These are phyloP conservation scores for Hordeum pubiflorum DNA, from an alignment of 202 grass and related monocot species.

Conservation along the genomic window DNA sequence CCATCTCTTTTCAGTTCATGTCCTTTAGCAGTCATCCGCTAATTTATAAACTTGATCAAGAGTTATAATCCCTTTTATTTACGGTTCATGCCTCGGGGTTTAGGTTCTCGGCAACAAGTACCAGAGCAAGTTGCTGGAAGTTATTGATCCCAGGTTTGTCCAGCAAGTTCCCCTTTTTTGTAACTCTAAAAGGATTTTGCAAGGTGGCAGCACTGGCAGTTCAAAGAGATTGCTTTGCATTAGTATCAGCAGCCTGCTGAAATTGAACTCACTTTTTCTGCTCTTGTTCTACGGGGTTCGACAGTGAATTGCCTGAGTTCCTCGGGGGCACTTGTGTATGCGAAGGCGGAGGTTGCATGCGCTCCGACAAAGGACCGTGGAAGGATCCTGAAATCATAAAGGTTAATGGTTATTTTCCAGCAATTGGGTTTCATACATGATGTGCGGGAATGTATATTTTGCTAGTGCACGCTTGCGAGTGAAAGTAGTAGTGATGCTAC, in stretches of 20 bases:
- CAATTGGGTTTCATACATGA: not conserved
- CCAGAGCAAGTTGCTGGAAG: slow-evolving; percentile 91
- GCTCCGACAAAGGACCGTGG: slow-evolving; percentile 96
- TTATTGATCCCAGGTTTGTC: slow-evolving; percentile 81
- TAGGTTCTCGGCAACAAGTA: slow-evolving; percentile 93
- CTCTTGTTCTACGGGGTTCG: not conserved
- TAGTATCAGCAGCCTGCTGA: not conserved
- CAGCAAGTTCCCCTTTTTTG: not conserved
- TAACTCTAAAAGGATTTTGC: not conserved
- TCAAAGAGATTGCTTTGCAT: not conserved
- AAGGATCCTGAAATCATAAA: slow-evolving; percentile 93
- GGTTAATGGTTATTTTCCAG: slow-evolving; percentile 10
- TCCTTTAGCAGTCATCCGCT: not conserved
- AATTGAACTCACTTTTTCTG: not conserved
- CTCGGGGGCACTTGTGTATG: slow-evolving; percentile 85
- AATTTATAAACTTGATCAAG: not conserved
- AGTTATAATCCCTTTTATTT: not conserved
- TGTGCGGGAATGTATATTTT: not conserved
- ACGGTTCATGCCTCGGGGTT: not conserved
- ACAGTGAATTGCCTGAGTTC: slow-evolving; percentile 87
- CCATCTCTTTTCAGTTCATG: not conserved
- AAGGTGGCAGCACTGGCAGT: not conserved
- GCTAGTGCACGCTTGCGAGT: not conserved
- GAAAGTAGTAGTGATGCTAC: not conserved
- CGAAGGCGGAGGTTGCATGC: slow-evolving; percentile 76